These are phyloP conservation scores for Lentinus polychrous DNA, from an alignment of 1,284 basidiomycete species.

Conservation along the genomic window DNA sequence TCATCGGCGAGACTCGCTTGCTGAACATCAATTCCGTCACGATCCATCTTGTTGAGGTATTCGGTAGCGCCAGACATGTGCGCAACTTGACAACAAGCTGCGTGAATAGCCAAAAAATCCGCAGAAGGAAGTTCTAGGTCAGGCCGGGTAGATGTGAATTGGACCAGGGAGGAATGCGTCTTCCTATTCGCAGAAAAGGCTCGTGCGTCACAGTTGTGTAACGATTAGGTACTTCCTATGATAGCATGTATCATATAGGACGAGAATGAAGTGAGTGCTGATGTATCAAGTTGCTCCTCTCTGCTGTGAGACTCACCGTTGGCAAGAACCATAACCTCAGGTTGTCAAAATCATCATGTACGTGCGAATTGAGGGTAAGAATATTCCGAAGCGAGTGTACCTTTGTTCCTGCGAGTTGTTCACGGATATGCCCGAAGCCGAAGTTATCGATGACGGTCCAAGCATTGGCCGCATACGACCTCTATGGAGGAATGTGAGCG, in stretches of 20 bases:
- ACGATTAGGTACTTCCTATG: neutral
- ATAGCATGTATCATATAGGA: too few species aligned
- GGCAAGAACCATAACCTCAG: neutral
- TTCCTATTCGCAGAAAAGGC: neutral
- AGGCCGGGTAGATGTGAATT: neutral
- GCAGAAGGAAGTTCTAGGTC: neutral
- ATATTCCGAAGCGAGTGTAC: neutral
- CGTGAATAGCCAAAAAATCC: constrained; percentile 1
- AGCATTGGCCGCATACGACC: too few species aligned
- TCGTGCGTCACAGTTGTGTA: neutral
- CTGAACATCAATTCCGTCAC: too few species aligned
- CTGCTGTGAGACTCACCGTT: neutral
- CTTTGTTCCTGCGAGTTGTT: neutral
- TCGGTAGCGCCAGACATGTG: constrained; percentile 5
- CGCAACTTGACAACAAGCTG: neutral
- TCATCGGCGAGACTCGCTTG: too few species aligned
- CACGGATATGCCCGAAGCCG: neutral
- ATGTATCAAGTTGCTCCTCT: neutral
- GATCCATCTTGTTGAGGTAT: neutral
- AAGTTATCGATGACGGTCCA: too few species aligned
- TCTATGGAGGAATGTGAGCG: too few species aligned
- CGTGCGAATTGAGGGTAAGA: neutral
- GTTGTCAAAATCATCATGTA: neutral
- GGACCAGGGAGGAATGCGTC: neutral
- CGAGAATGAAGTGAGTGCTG: neutral